Conservation (phyloP, 805 yeast species). For the Lipomyces sp. region DNA sequence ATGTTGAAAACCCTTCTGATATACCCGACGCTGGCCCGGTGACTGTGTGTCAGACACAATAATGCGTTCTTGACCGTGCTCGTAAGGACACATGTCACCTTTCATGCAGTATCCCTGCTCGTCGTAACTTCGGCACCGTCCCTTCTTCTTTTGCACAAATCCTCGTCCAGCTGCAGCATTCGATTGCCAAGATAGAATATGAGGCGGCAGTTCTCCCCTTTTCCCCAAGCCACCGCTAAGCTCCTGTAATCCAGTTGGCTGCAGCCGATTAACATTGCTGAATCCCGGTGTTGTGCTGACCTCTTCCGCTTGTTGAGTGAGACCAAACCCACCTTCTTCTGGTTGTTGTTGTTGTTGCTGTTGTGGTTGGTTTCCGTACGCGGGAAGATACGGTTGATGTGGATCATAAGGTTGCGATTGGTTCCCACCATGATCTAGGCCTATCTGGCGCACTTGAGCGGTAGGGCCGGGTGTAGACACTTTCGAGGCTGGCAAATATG, state of each 20-base stretch:
- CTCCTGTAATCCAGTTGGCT: background rate
- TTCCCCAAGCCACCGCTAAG: background rate
- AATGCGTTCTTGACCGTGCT: slow-evolving; percentile 34
- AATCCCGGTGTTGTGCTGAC: background rate
- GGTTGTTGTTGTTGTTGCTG: background rate
- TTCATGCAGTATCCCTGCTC: slow-evolving; percentile 34
- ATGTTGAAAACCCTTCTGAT: slow-evolving; percentile 6
- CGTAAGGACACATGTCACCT: slow-evolving; percentile 38
- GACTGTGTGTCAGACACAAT: slow-evolving; percentile 13
- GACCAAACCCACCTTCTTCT: background rate
- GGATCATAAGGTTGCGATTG: slow-evolving; percentile 3
- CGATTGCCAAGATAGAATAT: background rate
- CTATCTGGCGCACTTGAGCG: slow-evolving; percentile 3
- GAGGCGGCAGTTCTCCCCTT: slow-evolving; percentile 2
- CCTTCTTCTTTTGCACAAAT: slow-evolving; percentile 13
- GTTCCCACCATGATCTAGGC: background rate
- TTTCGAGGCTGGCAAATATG: background rate
- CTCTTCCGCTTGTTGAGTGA: slow-evolving; percentile 1
- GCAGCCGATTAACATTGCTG: background rate
- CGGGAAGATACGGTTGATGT: slow-evolving; percentile 8
- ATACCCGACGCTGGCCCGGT: background rate
- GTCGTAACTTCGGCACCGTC: slow-evolving; percentile 33
- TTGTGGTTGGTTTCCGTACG: slow-evolving; percentile 7
- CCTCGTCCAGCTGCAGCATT: background rate
- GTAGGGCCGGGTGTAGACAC: background rate